These are phyloP conservation scores for Digitaria exilis DNA, from an alignment of 202 grass and related monocot genomes.

Conservation along the genomic window DNA sequence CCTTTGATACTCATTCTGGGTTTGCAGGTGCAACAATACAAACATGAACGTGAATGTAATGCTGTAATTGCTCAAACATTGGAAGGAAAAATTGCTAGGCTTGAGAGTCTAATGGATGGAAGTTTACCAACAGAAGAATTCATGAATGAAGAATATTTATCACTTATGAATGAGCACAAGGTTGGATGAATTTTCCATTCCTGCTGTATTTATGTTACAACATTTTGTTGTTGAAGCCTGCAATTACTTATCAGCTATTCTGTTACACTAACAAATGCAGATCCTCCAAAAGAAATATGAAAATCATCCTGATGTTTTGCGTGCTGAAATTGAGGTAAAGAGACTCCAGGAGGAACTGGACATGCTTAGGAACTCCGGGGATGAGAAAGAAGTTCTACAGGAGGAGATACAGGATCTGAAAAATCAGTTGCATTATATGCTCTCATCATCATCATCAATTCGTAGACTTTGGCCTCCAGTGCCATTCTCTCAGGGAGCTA, in stretches of 20 bases:
- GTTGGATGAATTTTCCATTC: constrained; percentile 34
- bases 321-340: constrained; percentile 74
- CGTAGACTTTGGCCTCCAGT: constrained; percentile 45
- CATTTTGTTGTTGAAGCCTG: constrained; percentile 13
- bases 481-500: constrained; percentile 45
- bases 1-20: constrained; percentile 29
- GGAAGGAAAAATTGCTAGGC: constrained; percentile 96
- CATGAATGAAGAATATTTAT: constrained; percentile 82
- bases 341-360: constrained; percentile 77
- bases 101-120: constrained; percentile 98
- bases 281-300: constrained; percentile 87
- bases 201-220: constrained; percentile 11
- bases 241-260: constrained; percentile 40
- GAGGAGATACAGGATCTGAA: constrained; percentile 95
- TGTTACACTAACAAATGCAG: constrained; percentile 49
- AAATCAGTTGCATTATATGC: constrained; percentile 76
- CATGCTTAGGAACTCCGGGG: constrained; percentile 59
- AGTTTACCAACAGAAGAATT: constrained; percentile 90
- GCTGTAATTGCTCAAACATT: constrained; percentile 86
- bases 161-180: constrained; percentile 88
- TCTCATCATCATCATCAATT: constrained; percentile 57
- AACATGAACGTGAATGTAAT: constrained; percentile 96
- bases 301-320: constrained; percentile 83
- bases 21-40: constrained; percentile 94
- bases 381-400: constrained; percentile 80